A percentile compares a stretch with the other conserved stretches of the same genome.
These are phyloP conservation scores for Pedinophyceae sp. DNA, from an alignment of 139 green algal genomes.

Conservation along the genomic window DNA sequence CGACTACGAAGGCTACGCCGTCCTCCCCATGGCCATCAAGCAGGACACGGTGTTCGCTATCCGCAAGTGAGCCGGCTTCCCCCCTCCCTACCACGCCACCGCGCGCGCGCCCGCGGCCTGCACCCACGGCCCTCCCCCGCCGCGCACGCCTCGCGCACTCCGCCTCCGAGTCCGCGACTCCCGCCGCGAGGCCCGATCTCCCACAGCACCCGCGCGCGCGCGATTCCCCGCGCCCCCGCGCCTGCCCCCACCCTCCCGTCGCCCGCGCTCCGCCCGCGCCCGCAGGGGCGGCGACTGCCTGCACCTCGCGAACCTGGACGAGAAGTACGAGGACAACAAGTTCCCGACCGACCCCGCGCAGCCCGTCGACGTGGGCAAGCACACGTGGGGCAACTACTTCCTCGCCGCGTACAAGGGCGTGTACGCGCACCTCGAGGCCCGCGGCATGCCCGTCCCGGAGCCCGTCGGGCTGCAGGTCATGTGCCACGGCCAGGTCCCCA, in stretches of 20 bases:
- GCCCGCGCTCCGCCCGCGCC: no score
- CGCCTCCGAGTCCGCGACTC: no score
- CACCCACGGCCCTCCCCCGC: no score
- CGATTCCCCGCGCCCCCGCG: no score
- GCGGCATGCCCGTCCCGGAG: background rate
- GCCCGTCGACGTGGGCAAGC: slow-evolving; percentile 56
- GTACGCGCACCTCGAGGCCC: slow-evolving; percentile 5
- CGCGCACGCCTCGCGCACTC: no score
- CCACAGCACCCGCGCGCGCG: no score
- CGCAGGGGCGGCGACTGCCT: slow-evolving; percentile 39
- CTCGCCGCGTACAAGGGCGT: slow-evolving; percentile 76
- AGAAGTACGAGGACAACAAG: slow-evolving; percentile 43
- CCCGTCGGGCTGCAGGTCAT: slow-evolving; percentile 56
- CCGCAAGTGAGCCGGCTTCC: no score
- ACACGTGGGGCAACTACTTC: slow-evolving; percentile 91
- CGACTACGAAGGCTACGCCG: slow-evolving; percentile 91
- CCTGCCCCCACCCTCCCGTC: no score
- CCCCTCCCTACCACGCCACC: no score
- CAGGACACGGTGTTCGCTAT: slow-evolving; percentile 65
- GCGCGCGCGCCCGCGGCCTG: no score
- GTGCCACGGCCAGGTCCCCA: slow-evolving; percentile 70
- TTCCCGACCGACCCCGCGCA: slow-evolving; percentile 64
- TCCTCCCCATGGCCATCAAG: slow-evolving; percentile 93
- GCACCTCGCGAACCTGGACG: slow-evolving; percentile 52
- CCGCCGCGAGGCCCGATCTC: no score